Evolutionary conservation across 108 stramenopile species (phyloP), one percentile per base, ranked within the genome.

Genomic region (Pseudonitzschia delicatissima): DNA sequence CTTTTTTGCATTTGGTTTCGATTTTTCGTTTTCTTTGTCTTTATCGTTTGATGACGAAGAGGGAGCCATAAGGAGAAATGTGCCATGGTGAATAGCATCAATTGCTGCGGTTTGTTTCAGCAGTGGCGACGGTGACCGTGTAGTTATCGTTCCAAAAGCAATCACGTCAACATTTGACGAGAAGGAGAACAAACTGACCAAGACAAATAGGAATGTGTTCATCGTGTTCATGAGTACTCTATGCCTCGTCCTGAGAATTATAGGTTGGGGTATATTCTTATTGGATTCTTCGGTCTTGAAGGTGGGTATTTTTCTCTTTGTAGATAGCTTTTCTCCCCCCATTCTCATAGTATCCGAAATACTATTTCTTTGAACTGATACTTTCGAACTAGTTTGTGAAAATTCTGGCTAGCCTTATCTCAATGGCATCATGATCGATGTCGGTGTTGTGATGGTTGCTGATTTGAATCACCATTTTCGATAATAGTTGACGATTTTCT

Each of bases 81-180:
- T 48, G 21, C 21, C 7, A 2, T 8, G 9, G 21, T 17, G 3
- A 6, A 17, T 17, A 23, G 47, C 7, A 7, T 48, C 2, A 48
- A 48, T 48, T 23, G 20, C n/a, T 6, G 6, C 20, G 47, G 23
- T 48, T 18, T 7, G 47, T 17, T 48, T 18, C 47, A 23, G 2
- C 47, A 48, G 4, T 2, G 47, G 8, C 2, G 20, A 6, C n/a
- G 7, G 8, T 6, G 52, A 12, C 11, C 53, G 31, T 9, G 31
- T 33, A n/a, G 29, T 55, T 13, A 9, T 35, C 6, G 53, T 12
- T 55, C 53, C 29, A 55, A 55, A 55, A 11, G 53, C 53, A 55
- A 6, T 33, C 32, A 55, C 53, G 31, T 15, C 32, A n/a, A 11
- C 5, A 6, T 48, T 48, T 17, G 21, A 48, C 8, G 47, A 5